phyloP scores from a whole-genome alignment of 495 filamentous ascomycete species.

The Rhypophila decipiens region DNA sequence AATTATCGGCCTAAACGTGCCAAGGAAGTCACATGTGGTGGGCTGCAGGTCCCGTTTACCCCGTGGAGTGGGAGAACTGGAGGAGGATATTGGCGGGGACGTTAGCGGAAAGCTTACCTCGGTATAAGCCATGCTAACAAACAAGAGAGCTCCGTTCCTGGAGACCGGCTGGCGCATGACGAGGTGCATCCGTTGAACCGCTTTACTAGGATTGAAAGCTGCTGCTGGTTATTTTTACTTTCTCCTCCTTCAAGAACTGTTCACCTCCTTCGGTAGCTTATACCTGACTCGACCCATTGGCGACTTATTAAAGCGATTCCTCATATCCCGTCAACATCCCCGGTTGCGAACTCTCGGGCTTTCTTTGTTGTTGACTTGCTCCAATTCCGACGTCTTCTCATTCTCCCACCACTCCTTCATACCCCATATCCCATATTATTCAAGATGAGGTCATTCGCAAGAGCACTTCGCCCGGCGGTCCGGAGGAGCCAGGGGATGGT shows the following conservation, averaged over 20 bases:
- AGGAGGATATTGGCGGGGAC: background rate
- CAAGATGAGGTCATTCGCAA: constrained; percentile 64
- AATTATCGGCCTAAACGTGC: constrained; percentile 10
- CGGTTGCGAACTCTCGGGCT: too few species aligned
- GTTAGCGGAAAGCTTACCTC: constrained; percentile 5
- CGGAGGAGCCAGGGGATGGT: constrained; percentile 42
- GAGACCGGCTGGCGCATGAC: too few species aligned
- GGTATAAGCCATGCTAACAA: background rate
- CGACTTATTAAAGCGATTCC: background rate
- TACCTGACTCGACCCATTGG: too few species aligned
- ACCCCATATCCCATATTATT: background rate
- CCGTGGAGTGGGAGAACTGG: too few species aligned
- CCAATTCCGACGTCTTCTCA: background rate
- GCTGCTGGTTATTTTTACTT: background rate
- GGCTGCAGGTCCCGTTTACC: constrained; percentile 1
- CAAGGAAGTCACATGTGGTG: constrained; percentile 9
- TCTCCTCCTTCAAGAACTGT: too few species aligned
- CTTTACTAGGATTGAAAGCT: background rate
- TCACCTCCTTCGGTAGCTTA: too few species aligned
- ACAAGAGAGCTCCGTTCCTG: too few species aligned
- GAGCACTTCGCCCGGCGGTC: constrained; percentile 61
- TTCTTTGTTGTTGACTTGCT: background rate
- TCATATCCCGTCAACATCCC: too few species aligned
- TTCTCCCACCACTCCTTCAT: constrained; percentile 1
- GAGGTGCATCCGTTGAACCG: background rate